These are phyloP conservation scores for Cicer pinnatifidum DNA, from an alignment of 306 rosid genomes.

Conservation along the genomic window DNA sequence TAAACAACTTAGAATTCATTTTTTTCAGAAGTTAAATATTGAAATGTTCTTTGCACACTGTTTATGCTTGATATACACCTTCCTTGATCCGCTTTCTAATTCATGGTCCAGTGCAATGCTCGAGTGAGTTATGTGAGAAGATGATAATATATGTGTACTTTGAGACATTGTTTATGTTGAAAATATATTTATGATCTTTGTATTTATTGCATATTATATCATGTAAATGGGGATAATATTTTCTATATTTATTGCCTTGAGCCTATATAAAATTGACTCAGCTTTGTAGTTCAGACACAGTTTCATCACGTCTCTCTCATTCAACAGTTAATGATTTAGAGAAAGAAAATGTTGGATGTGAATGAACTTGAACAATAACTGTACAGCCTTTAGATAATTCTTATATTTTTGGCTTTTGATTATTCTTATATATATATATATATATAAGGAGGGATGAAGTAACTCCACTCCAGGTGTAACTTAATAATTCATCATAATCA, in stretches of 20 bases:
- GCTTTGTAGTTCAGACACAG: no score
- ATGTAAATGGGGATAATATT: no score
- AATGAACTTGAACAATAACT: conserved; percentile 8
- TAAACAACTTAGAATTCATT: neutral
- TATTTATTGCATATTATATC: no score
- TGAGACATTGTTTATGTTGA: neutral
- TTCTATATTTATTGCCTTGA: no score
- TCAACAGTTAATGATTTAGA: neutral
- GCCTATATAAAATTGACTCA: no score
- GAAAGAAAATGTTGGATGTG: conserved; percentile 33
- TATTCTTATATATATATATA: no score
- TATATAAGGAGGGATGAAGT: no score
- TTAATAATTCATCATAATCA: no score
- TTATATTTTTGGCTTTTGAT: neutral
- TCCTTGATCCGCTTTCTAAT: neutral
- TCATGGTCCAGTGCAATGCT: neutral
- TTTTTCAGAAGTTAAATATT: conserved; percentile 28
- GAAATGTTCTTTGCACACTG: conserved; percentile 32
- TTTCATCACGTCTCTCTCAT: no score
- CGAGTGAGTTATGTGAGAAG: neutral
- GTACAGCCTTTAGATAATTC: conserved; percentile 25
- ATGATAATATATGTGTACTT: neutral
- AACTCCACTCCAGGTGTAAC: no score
- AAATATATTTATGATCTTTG: no score
- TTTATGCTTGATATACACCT: neutral